Base-by-base conservation (phyloP, 2,329 filamentous ascomycete genomes). In the Colletotrichum sp. region DNA sequence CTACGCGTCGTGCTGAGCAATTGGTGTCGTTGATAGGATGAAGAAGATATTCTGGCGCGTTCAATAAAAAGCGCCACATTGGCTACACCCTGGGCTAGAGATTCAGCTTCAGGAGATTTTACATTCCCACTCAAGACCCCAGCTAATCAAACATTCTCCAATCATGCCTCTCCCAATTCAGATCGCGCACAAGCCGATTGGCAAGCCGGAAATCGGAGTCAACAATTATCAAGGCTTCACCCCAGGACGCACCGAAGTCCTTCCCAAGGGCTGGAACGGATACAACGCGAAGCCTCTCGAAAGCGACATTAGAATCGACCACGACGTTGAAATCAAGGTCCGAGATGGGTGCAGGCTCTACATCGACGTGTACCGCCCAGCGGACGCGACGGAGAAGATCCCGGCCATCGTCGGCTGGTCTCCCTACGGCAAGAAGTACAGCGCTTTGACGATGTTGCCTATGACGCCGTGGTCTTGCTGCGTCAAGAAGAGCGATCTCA, bases 341-440 rank as follows among this genome's bases (percentile, higher is more conserved):
- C 82, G 87, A 57, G 87, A 89, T 74, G 87, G 87, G 18, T 81
- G 78, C 21, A 81, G 81, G 1, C 80, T 89, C 0, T 88, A 88
- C 77, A 82, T 82, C 7, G 87, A 89, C 71, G 82, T 89, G 48
- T 89, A 87, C 78, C 82, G 87, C 9, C 86, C 87, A 1, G 80
- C 84, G 3, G 79, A 82, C n/a, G 72, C 78, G 32, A 66, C 39
- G 7, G 80, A 82, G 72, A 85, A 83, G 70, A 79, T 89, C 1
- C 87, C 88, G 3, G 86, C 85, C 5, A 81, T 89, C 36, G 78
- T 89, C 3, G 82, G 82, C 68, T 89, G 86, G 86, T 84, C 83
- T 6, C 84, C 83, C n/a, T 89, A 86, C 74, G 87, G 87, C 32
- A 89, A 89, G 78, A 86, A 87, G 77, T 86, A 84, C 76, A 84